Base-by-base conservation (phyloP, 768 basidiomycete genomes). In the Leccinum fibrillosum region DNA sequence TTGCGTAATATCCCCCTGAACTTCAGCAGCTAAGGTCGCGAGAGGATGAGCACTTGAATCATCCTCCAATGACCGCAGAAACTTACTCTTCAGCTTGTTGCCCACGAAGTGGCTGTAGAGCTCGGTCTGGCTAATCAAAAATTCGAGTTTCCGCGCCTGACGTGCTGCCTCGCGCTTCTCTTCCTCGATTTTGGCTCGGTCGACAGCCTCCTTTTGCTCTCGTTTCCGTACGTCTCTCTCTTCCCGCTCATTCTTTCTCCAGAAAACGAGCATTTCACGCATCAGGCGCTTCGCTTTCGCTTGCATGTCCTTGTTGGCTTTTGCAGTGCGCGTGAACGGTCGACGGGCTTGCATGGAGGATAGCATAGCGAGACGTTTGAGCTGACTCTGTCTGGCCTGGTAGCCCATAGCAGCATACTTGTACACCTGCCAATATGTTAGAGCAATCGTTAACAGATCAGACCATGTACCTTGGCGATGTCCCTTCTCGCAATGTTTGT, bases 61-160 rank as follows among this genome's bases (percentile, higher is more conserved):
- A 60, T 59, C 64, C 63, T 61, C 57, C 45, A 25, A 50, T 30
- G 55, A 44, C 47, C 47, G 59, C 5, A 37, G 42, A 35, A 21
- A 75, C 86, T 66, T 72, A 92, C 91, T 93, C 73, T 92, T 92
- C 54, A 93, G 82, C 76, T 98, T 98, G 75, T 87, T 97, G 32
- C 96, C 96, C 58, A 99, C 94, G 81, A 99, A 98, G 77, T 99
- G 97, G 64, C 92, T 94, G 75, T 98, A 99, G 8, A 98, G 82
- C 72, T 99, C 97, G 4, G 97, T 98, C 74, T 98, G 96, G 58
- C 92, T 98, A 73, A 99, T 94, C 74, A 99, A 79, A 77, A 98
- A 99, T 76, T 99, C 97, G 25, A 99, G 84, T 73, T 98, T 98
- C 64, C 96, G 84, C 12, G 94, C 92, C 72, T 96, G 93, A 53